Conservation (phyloP, 768 basidiomycete genomes). For the Leccinum variicolor region DNA sequence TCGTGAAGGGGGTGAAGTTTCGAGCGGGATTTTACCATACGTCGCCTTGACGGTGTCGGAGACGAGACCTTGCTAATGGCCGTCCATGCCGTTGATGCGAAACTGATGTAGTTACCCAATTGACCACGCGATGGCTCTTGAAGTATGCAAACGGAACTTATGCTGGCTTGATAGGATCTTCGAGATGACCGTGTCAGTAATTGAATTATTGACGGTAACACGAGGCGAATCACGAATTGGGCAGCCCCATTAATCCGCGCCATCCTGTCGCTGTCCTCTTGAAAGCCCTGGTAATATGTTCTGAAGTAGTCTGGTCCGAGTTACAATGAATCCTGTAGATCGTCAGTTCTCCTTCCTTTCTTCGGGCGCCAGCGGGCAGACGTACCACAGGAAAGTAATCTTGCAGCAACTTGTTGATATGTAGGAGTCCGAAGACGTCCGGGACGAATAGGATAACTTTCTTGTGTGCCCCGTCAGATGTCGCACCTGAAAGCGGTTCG, state of each 20-base stretch:
- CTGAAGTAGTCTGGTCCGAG: slow-evolving; percentile 62
- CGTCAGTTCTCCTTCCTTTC: background rate
- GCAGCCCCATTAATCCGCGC: slow-evolving; percentile 40
- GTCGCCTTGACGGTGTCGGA: slow-evolving; percentile 44
- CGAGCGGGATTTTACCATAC: slow-evolving; percentile 38
- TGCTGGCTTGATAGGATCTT: too few species aligned
- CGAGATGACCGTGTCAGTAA: too few species aligned
- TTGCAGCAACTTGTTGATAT: slow-evolving; percentile 52
- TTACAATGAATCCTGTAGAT: slow-evolving; percentile 49
- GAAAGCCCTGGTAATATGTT: slow-evolving; percentile 35
- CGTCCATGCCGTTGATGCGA: too few species aligned
- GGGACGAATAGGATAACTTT: slow-evolving; percentile 50
- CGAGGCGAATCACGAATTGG: slow-evolving; percentile 54
- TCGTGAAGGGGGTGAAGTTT: background rate
- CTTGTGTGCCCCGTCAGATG: slow-evolving; percentile 22
- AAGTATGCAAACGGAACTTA: too few species aligned
- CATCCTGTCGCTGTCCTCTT: slow-evolving; percentile 26
- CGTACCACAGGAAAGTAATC: slow-evolving; percentile 63
- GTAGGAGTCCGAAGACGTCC: slow-evolving; percentile 55
- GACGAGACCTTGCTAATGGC: too few species aligned
- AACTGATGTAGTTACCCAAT: too few species aligned
- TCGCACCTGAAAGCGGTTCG: slow-evolving; percentile 45
- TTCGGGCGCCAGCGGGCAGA: background rate
- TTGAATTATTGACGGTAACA: too few species aligned
- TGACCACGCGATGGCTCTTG: too few species aligned